Evolutionary conservation across 805 yeast species (phyloP).

Genomic region (Torulaspora indica): DNA sequence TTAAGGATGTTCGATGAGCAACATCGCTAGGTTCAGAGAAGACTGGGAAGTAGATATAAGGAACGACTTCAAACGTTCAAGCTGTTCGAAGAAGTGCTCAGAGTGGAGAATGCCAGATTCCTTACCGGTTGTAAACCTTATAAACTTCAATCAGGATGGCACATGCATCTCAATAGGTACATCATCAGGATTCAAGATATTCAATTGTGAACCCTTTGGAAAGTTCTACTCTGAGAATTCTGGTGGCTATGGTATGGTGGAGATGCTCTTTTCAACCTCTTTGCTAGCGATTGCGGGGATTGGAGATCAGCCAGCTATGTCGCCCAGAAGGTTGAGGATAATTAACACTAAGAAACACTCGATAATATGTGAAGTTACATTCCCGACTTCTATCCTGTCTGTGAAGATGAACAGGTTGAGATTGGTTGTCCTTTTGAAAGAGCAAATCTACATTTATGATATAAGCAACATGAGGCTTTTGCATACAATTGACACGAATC

Average conservation of each 20-base stretch:
- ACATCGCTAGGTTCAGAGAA: neutral
- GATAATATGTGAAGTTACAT: slow-evolving; percentile 65
- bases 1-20: neutral
- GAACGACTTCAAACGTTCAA: neutral
- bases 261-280: slow-evolving; percentile 74
- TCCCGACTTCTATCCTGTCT: slow-evolving; percentile 56
- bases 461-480: slow-evolving; percentile 63
- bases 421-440: slow-evolving; percentile 54
- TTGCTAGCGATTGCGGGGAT: slow-evolving; percentile 66
- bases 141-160: slow-evolving; percentile 72
- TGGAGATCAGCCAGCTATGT: slow-evolving; percentile 60
- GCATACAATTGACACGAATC: slow-evolving; percentile 47
- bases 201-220: slow-evolving; percentile 65
- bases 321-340: slow-evolving; percentile 78
- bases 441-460: slow-evolving; percentile 69
- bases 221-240: slow-evolving; percentile 45
- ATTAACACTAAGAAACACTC: slow-evolving; percentile 67
- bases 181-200: slow-evolving; percentile 57
- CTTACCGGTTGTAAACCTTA: slow-evolving; percentile 38
- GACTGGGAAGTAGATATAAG: neutral
- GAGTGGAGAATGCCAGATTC: slow-evolving; percentile 15
- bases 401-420: slow-evolving; percentile 64
- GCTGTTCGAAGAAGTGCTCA: neutral
- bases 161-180: slow-evolving; percentile 68
- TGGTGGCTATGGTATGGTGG: slow-evolving; percentile 62